Percentiles rank a stretch among this genome's conserved stretches.
phyloP scores from a whole-genome alignment of 305 asterid species.

The Lippia alba region DNA sequence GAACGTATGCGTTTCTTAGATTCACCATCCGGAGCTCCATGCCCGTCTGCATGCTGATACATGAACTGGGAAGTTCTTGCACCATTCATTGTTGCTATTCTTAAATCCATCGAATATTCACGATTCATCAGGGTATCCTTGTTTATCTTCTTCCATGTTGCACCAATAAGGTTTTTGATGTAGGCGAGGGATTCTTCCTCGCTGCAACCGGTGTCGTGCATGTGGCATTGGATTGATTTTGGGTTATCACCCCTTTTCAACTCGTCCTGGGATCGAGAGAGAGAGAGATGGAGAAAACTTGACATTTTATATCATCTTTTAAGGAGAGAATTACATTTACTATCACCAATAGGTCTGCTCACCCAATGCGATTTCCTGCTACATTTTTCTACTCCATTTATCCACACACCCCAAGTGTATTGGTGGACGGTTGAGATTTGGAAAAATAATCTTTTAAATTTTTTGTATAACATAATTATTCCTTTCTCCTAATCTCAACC shows the following conservation, averaged over 20 bases:
- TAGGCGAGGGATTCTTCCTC: slow-evolving; percentile 38
- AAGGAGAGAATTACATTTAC: background rate
- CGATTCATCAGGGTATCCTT: background rate
- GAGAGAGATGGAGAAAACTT: no score
- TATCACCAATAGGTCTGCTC: no score
- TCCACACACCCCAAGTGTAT: no score
- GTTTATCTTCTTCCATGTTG: slow-evolving; percentile 38
- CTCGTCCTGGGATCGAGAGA: slow-evolving; percentile 36
- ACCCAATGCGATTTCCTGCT: no score
- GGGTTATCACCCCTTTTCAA: slow-evolving; percentile 40
- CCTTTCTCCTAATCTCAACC: no score
- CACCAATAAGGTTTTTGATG: slow-evolving; percentile 30
- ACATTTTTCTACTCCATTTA: no score
- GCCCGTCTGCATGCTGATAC: slow-evolving; percentile 38
- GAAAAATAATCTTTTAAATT: no score
- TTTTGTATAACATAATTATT: no score
- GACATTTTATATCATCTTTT: no score
- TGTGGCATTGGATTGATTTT: slow-evolving; percentile 43
- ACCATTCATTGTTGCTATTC: slow-evolving; percentile 26
- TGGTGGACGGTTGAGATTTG: no score
- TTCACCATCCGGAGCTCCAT: slow-evolving; percentile 36
- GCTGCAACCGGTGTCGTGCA: slow-evolving; percentile 37
- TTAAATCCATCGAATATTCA: slow-evolving; percentile 20
- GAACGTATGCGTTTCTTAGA: slow-evolving; percentile 32
- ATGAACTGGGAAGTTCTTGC: slow-evolving; percentile 35